phyloP scores from a whole-genome alignment of 257 asterid species.

The Voacanga thouarsii region DNA sequence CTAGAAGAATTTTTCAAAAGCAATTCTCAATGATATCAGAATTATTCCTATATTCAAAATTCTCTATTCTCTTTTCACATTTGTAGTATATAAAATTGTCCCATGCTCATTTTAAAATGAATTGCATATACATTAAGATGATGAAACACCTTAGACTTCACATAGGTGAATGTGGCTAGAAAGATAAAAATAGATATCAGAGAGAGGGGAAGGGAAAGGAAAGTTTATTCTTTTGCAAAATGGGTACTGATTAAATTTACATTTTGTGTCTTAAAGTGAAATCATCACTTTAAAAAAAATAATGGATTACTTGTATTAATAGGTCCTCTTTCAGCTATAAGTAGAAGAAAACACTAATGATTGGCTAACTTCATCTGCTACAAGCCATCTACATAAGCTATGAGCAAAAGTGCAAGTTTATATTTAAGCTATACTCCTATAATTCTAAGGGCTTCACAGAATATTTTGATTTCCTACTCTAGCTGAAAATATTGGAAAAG shows the following conservation, averaged over 20 bases:
- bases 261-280: background rate
- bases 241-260: background rate
- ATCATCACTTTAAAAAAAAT: background rate
- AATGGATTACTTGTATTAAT: no score
- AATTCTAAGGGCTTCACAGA: conserved; percentile 81
- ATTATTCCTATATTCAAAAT: background rate
- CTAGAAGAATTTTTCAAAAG: background rate
- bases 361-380: conserved; percentile 80
- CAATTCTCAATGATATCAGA: background rate
- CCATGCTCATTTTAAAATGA: no score
- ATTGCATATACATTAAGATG: background rate
- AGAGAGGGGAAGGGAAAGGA: background rate
- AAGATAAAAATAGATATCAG: background rate
- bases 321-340: background rate
- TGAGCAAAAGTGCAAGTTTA: conserved; percentile 92
- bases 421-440: conserved; percentile 71
- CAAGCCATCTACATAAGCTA: conserved; percentile 95
- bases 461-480: conserved; percentile 73
- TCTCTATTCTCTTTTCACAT: no score
- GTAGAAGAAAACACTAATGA: background rate
- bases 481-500: conserved; percentile 47
- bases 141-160: background rate
- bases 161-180: background rate
- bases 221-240: background rate
- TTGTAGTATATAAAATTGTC: no score